phyloP scores from a whole-genome alignment of 345 rosid genomes.

The Eucalyptus pauciflora region DNA sequence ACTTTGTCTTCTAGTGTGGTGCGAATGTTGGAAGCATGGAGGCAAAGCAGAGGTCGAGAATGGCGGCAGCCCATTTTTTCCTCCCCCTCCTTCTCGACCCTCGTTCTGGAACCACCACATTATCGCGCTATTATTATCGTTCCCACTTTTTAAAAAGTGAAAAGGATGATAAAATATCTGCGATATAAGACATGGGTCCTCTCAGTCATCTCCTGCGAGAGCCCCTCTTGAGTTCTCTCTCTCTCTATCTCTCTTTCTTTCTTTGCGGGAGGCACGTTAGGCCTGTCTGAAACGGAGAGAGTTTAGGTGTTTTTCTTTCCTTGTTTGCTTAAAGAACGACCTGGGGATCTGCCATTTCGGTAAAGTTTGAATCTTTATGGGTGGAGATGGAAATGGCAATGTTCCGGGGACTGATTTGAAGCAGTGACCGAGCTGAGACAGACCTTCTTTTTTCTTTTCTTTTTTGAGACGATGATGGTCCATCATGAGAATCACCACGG shows the following conservation, averaged over 20 bases:
- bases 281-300: neutral
- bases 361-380: neutral
- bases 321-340: neutral
- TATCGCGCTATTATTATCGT: neutral
- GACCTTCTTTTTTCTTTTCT: neutral
- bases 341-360: neutral
- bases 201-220: neutral
- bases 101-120: neutral
- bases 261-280: neutral
- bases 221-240: neutral
- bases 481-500: slow-evolving; percentile 9
- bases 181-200: neutral
- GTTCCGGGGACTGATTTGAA: neutral
- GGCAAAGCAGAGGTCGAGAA: slow-evolving; percentile 47
- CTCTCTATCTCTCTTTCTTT: neutral
- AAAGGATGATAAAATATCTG: neutral
- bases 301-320: neutral
- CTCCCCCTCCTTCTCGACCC: neutral
- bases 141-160: neutral
- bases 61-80: slow-evolving; percentile 41
- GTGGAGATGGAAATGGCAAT: neutral
- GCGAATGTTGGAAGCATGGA: slow-evolving; percentile 90
- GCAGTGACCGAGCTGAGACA: neutral
- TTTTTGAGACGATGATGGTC: neutral
- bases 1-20: slow-evolving; percentile 32